Percentiles rank a stretch among this genome's conserved stretches.
phyloP scores from a whole-genome alignment of 345 rosid genomes.

The Cardamine resedifolia region DNA sequence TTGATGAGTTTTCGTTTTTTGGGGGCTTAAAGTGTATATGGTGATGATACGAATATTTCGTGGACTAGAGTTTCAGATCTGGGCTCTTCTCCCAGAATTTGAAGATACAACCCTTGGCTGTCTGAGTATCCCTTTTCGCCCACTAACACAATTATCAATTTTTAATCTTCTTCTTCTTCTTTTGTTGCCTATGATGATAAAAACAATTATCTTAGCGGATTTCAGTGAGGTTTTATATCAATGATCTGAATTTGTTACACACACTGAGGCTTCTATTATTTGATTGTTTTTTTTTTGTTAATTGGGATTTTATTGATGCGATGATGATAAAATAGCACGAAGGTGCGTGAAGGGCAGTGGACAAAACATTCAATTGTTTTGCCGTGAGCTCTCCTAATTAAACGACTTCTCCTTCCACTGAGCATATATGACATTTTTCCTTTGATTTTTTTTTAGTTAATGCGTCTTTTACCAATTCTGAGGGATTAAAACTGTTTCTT shows the following conservation, averaged over 20 bases:
- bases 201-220: slow-evolving; percentile 87
- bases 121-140: slow-evolving; percentile 69
- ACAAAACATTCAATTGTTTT: slow-evolving; percentile 35
- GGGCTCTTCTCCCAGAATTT: slow-evolving; percentile 55
- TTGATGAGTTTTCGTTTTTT: not conserved
- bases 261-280: slow-evolving; percentile 72
- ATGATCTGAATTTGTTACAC: slow-evolving; percentile 99
- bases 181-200: slow-evolving; percentile 73
- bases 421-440: slow-evolving; percentile 42
- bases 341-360: slow-evolving; percentile 85
- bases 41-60: slow-evolving; percentile 65
- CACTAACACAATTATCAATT: no score
- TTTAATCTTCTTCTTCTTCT: fast-evolving
- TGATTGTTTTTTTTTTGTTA: not conserved
- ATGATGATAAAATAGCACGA: slow-evolving; percentile 71
- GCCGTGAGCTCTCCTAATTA: slow-evolving; percentile 74
- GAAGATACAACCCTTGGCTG: slow-evolving; percentile 99
- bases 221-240: slow-evolving; percentile 82
- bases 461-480: slow-evolving; percentile 98
- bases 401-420: slow-evolving; percentile 99
- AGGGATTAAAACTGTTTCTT: slow-evolving; percentile 65
- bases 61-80: slow-evolving; percentile 99
- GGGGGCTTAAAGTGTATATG: slow-evolving; percentile 27
- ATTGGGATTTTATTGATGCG: slow-evolving; percentile 38
- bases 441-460: not conserved